These are phyloP conservation scores for Microdochium nivale DNA, from an alignment of 2,329 filamentous ascomycete species.

Conservation along the genomic window DNA sequence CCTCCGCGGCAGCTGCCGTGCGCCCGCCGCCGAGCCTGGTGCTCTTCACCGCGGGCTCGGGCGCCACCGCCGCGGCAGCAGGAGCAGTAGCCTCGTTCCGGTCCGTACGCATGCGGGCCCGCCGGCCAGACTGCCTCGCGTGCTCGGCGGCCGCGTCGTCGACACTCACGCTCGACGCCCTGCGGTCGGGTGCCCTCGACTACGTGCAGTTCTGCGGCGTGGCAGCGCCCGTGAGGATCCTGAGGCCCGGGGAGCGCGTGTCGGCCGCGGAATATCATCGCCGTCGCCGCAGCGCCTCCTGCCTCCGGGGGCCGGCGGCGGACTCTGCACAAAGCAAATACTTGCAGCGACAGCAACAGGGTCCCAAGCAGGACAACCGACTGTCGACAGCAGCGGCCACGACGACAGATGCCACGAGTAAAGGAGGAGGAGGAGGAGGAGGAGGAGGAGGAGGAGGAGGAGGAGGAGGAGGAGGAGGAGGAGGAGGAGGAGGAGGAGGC, in stretches of 20 bases:
- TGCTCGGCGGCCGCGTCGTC: constrained; percentile 62
- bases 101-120: constrained; percentile 62
- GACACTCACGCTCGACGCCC: constrained; percentile 51
- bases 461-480: neutral
- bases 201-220: constrained; percentile 83
- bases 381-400: neutral
- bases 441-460: constrained; percentile 3
- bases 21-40: constrained; percentile 26
- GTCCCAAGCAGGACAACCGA: neutral
- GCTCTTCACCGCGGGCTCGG: constrained; percentile 37
- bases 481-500: constrained; percentile 4
- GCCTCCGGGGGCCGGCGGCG: neutral
- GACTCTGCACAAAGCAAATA: too few relatives aligned
- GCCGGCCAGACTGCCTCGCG: constrained; percentile 63
- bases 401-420: too few relatives aligned
- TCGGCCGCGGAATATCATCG: constrained; percentile 49
- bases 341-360: neutral
- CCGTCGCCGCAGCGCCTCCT: neutral
- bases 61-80: constrained; percentile 20
- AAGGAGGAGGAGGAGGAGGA: neutral
- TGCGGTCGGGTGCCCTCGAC: constrained; percentile 62
- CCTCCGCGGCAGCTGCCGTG: constrained; percentile 4
- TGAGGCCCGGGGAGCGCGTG: constrained; percentile 59
- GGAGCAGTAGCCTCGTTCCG: constrained; percentile 64
- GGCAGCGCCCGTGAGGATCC: constrained; percentile 39